Evolutionary conservation across 768 basidiomycete species (phyloP).

Genomic region (Suillus luteus): DNA sequence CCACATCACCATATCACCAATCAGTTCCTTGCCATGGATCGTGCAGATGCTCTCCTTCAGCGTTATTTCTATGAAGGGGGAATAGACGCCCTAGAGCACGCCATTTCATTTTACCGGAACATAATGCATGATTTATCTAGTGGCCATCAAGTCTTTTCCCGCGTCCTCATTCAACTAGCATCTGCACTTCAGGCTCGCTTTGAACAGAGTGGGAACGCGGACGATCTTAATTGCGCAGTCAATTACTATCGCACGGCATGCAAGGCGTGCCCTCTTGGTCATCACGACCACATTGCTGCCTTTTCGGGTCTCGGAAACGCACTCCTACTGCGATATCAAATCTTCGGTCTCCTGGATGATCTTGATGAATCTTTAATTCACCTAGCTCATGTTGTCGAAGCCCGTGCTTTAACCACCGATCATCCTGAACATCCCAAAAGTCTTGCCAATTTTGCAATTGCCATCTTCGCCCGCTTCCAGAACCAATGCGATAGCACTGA

Average conservation of each 20-base stretch:
- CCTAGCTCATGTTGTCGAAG: slow-evolving; percentile 22
- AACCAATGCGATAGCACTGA: slow-evolving; percentile 13
- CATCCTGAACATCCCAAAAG: slow-evolving; percentile 10
- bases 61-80: slow-evolving; percentile 17
- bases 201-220: neutral
- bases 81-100: slow-evolving; percentile 11
- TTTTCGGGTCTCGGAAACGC: slow-evolving; percentile 22
- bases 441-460: slow-evolving; percentile 15
- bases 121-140: slow-evolving; percentile 16
- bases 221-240: slow-evolving; percentile 31
- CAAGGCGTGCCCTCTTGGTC: slow-evolving; percentile 14
- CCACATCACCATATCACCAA: neutral
- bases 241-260: slow-evolving; percentile 17
- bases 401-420: slow-evolving; percentile 11
- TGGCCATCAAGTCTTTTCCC: slow-evolving; percentile 16
- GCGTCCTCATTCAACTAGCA: slow-evolving; percentile 18
- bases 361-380: slow-evolving; percentile 29
- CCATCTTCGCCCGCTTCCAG: slow-evolving; percentile 23
- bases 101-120: slow-evolving; percentile 19
- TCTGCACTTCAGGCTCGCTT: slow-evolving; percentile 25
- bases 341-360: slow-evolving; percentile 10
- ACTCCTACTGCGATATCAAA: slow-evolving; percentile 18
- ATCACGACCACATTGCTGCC: slow-evolving; percentile 12
- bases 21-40: slow-evolving; percentile 11
- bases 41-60: slow-evolving; percentile 21